These are phyloP conservation scores for Gossypioides kirkii DNA, from an alignment of 345 rosid genomes.

Conservation along the genomic window DNA sequence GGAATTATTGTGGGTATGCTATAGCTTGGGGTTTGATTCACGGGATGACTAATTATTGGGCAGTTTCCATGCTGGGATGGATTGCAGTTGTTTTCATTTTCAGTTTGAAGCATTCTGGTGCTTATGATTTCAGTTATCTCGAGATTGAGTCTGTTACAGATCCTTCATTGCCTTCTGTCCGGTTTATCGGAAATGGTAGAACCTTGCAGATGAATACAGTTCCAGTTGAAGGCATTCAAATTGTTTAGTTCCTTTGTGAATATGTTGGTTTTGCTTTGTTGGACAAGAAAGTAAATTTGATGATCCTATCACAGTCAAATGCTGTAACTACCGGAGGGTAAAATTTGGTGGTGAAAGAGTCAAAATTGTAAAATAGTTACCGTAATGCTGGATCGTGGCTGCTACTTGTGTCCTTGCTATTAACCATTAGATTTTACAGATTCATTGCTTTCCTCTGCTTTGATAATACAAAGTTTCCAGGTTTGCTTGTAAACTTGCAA, in stretches of 20 bases:
- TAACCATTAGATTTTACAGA: not conserved
- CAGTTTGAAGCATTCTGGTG: conserved; percentile 88
- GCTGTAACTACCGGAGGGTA: not conserved
- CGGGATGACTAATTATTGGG: conserved; percentile 97
- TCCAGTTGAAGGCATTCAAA: conserved; percentile 63
- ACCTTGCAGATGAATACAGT: conserved; percentile 71
- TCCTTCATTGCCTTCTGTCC: conserved; percentile 71
- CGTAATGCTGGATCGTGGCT: not conserved
- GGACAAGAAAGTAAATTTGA: not conserved
- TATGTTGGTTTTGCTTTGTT: not conserved
- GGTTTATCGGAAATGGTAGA: conserved; percentile 69
- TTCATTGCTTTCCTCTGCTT: not conserved
- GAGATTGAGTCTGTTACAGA: conserved; percentile 88
- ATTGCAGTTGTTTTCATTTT: conserved; percentile 54
- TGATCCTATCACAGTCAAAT: not conserved
- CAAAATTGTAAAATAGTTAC: not conserved
- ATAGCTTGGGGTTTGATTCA: conserved; percentile 91
- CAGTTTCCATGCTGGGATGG: conserved; percentile 88
- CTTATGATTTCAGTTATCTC: conserved; percentile 71
- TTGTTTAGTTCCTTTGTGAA: conserved; percentile 33
- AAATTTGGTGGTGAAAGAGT: not conserved
- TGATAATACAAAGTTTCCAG: not conserved
- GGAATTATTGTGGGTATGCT: conserved; percentile 83
- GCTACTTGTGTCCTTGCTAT: not conserved
- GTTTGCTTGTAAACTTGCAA: not conserved